These are phyloP conservation scores for Leptographium wingfieldii DNA, from an alignment of 2,329 filamentous ascomycete species.

Conservation along the genomic window DNA sequence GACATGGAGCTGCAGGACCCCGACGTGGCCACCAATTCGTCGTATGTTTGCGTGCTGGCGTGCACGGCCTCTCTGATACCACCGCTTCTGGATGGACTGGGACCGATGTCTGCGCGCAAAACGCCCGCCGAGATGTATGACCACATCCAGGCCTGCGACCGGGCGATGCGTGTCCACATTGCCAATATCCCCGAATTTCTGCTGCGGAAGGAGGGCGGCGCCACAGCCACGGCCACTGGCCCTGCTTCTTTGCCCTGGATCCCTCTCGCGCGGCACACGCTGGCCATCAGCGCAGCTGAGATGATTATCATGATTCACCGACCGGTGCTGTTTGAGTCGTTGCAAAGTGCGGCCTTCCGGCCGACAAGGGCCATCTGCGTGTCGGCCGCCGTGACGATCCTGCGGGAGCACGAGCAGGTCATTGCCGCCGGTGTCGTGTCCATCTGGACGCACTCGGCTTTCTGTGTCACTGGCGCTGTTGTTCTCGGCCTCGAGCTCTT, in stretches of 20 bases:
- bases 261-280: conserved; percentile 19
- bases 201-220: conserved; percentile 14
- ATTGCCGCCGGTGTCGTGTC: conserved; percentile 7
- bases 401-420: conserved; percentile 14
- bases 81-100: conserved; percentile 18
- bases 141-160: conserved; percentile 18
- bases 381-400: conserved; percentile 21
- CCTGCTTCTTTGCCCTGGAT: conserved; percentile 17
- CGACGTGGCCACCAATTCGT: conserved; percentile 9
- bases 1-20: conserved; percentile 11
- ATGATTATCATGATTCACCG: conserved; percentile 27
- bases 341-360: conserved; percentile 16
- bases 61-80: conserved; percentile 19
- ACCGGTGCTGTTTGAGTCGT: conserved; percentile 19
- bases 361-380: conserved; percentile 21
- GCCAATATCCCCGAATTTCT: conserved; percentile 19
- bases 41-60: conserved; percentile 17
- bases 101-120: conserved; percentile 17
- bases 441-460: conserved; percentile 16
- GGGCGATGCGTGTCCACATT: conserved; percentile 19
- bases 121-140: conserved; percentile 17
- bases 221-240: not conserved
- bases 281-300: conserved; percentile 24
- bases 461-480: conserved; percentile 13
- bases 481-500: conserved; percentile 14